Evolutionary conservation across 305 asterid genomes (phyloP).

Genomic region (Fraxinus dipetala): DNA sequence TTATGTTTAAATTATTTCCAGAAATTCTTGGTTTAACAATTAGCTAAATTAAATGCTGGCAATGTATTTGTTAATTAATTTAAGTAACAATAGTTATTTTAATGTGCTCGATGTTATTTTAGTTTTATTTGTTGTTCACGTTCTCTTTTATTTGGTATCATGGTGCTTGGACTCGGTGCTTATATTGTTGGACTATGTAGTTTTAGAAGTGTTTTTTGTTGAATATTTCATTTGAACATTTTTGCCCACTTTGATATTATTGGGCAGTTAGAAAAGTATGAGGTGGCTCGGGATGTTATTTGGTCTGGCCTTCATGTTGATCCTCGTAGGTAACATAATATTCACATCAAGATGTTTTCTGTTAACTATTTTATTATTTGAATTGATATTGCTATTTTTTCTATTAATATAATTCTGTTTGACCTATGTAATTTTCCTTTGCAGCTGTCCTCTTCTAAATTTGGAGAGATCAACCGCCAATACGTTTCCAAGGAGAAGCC

Average conservation of each 20-base stretch:
- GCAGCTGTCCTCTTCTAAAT: conserved; percentile 61
- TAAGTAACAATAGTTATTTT: background rate
- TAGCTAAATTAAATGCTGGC: conserved; percentile 11
- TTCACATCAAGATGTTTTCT: background rate
- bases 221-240: conserved; percentile 14
- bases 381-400: background rate
- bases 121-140: conserved; percentile 1
- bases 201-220: background rate
- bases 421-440: conserved; percentile 24
- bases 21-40: background rate
- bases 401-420: background rate
- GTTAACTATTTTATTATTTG: background rate
- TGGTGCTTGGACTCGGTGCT: conserved; percentile 14
- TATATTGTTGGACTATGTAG: background rate
- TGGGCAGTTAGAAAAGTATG: conserved; percentile 85
- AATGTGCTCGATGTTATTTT: background rate
- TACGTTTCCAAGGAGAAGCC: conserved; percentile 48
- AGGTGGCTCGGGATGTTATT: conserved; percentile 67
- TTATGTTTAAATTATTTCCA: conserved; percentile 11
- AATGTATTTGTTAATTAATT: background rate
- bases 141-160: conserved; percentile 7
- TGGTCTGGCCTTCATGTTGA: conserved; percentile 70
- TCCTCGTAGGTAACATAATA: conserved; percentile 56
- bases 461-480: conserved; percentile 50
- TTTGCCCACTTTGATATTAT: conserved; percentile 21